These are phyloP conservation scores for Candida wancherniae DNA, from an alignment of 805 yeast species.

Conservation along the genomic window DNA sequence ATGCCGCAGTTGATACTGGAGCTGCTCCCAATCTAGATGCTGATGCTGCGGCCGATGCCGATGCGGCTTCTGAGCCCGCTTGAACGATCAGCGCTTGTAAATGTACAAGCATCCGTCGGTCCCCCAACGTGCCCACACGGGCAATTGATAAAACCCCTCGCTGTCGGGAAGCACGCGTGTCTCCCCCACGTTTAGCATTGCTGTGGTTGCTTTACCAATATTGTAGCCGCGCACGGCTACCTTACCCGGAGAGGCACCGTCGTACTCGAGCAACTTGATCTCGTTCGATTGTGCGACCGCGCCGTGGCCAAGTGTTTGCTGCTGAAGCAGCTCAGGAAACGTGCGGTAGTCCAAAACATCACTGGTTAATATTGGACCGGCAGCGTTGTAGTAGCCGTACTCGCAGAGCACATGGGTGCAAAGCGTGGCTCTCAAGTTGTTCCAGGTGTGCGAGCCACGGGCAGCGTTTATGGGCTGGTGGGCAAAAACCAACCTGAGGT, in stretches of 20 bases:
- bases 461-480: constrained; percentile 22
- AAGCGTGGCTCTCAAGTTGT: constrained; percentile 39
- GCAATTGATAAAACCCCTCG: constrained; percentile 40
- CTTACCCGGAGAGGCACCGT: constrained; percentile 41
- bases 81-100: constrained; percentile 4
- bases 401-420: constrained; percentile 53
- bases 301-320: constrained; percentile 31
- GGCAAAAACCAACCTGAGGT: constrained; percentile 41
- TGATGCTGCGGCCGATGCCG: too few species aligned
- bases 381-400: constrained; percentile 36
- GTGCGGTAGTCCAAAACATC: constrained; percentile 62
- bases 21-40: too few species aligned
- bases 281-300: constrained; percentile 58
- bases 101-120: constrained; percentile 68
- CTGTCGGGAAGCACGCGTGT: constrained; percentile 9
- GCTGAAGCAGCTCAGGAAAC: constrained; percentile 12
- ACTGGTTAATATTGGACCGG: constrained; percentile 58
- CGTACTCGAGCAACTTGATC: constrained; percentile 41
- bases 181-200: constrained; percentile 15
- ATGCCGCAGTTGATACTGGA: too few species aligned
- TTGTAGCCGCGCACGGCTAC: constrained; percentile 60
- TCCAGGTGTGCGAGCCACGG: constrained; percentile 26
- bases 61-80: too few species aligned
- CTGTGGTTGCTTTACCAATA: constrained; percentile 45
- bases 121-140: constrained; percentile 58